Evolutionary conservation across 2,329 filamentous ascomycete species (phyloP), one percentile per base, ranked within the genome.

Genomic region (Cytospora paraplurivora): DNA sequence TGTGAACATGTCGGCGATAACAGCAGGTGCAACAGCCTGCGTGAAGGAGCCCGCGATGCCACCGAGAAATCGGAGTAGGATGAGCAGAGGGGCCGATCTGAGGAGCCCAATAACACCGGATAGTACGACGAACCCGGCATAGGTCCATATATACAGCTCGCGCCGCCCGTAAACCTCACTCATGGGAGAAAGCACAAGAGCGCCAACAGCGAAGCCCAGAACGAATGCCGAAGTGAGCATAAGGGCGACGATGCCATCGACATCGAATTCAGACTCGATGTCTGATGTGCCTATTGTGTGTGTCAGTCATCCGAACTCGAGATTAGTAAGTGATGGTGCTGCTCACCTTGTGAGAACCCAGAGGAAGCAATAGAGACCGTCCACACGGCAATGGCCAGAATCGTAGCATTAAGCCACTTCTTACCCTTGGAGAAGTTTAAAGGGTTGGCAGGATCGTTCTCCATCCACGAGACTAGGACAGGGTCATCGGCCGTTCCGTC

Each of bases 21-120:
- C 83, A 57, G 85, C 86, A 1, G 85, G 84, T 1, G 83, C 81
- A 69, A 88, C 88, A 38, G 85, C 88, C 67, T 88, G 76, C 5
- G 85, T 83, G 7, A 84, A 85, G 0, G 84, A 84, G 13, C 85
- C 86, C 69, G 88, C 88, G 8, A 83, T 75, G 50, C 86, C 85
- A 10, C 83, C 83, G 59, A 90, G 85, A 76, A 91, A 90, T 47
- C 77, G 82, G 35, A 89, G 78, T 41, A 89, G 79, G 33, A 90
- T 75, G 3, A 91, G 75, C 0, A 84, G 82, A 66, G 78, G 75
- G 55, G 87, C 84, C 67, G 85, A 87, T 66, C 83, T 75, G 1
- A 83, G 77, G 1, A 83, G 85, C 0, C 85, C 83, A 17, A 80
- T 81, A n/a, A 81, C 86, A 49, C 82, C 84, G 69, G 84, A 88